Evolutionary conservation across 441 rosid species (phyloP), one percentile per base, ranked within the genome.

Genomic region (Metrosideros polymorpha): DNA sequence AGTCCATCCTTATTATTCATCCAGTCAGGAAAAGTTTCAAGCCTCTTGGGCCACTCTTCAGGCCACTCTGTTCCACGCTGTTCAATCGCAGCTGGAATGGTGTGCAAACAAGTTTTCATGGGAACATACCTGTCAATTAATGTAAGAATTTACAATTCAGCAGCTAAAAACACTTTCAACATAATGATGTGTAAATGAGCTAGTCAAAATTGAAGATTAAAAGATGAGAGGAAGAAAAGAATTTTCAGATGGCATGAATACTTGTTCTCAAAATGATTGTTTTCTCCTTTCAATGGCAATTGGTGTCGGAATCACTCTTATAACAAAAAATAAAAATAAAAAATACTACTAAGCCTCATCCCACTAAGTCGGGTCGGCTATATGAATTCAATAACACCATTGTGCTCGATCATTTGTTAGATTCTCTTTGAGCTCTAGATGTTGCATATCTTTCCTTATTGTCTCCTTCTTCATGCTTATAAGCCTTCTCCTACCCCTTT

Each of bases 41-140:
- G 96, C 92, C 99, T 93, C 92, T 91, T 92, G 51, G 98, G 99
- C 98, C 99, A 97, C 90, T 95, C 98, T 88, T 94, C 97, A 32
- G 99, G 99, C 98, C 99, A 97, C 56, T 96, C 98, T 50, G 97
- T 90, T 75, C 99, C 99, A 47, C 91, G 98, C 77, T 96, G 97
- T 87, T 97, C 98, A 83, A 96, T 94, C 83, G 98, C 91, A 39
- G 97, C 91, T n/a, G 99, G 98, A 90, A 96, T 90, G 32, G 92
- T 83, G 85, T 96, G 95, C 92, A 97, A 85, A 90, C 99, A 97
- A 49, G 87, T 89, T 89, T 93, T 95, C 92, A 97, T 91, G 27
- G 93, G 92, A 90, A 94, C 93, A 91, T 97, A 94, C 98, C 99
- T 97, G 89, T 85, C 87, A 29, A 51, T n/a, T 52, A 35, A 71